Evolutionary conservation across 2,329 filamentous ascomycete species (phyloP), one percentile per base, ranked within the genome.

Genomic region (Monilinia fructigena): DNA sequence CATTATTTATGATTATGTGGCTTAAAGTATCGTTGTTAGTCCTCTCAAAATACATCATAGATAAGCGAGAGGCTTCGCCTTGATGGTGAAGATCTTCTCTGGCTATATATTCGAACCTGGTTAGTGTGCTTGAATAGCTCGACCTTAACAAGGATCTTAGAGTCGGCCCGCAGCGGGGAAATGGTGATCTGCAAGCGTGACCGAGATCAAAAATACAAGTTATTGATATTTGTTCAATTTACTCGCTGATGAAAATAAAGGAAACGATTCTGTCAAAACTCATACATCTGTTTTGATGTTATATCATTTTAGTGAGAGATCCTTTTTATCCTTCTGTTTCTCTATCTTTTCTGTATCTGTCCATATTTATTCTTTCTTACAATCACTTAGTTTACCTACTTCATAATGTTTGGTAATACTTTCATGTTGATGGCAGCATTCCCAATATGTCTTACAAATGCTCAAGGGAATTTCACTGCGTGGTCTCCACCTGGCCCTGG

Each of bases 401-500:
- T 45, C 23, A 45, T 28, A 31, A 58, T 58, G 38, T 45, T 58
- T 58, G 18, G 18, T 35, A 59, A 48, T 16, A 35, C 26, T 31
- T n/a, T 35, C 12, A 20, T 47, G 7, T 31, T 48, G 18, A 28
- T 20, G n/a, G 56, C 42, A 35, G 28, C 18, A 16, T 48, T 48
- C 23, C 42, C 26, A 60, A 16, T 48, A 14, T 18, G 6, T 48
- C 28, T 35, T 48, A 40, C 62, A 26, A 28, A 54, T 28, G 64
- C 70, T 28, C 68, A 68, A 62, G 56, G 20, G 12, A 65, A 50
- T 38, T 69, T 69, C 35, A 55, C 63, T 38, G 58, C 47, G 20
- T 71, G 66, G 66, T 65, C 59, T 12, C 62, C 67, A 35, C 69
- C 71, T 20, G 68, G 66, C 10, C 60, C 68, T 55, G 67, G 65